phyloP scores from a whole-genome alignment of 2,329 filamentous ascomycete genomes.

The Xylaria polymorpha region DNA sequence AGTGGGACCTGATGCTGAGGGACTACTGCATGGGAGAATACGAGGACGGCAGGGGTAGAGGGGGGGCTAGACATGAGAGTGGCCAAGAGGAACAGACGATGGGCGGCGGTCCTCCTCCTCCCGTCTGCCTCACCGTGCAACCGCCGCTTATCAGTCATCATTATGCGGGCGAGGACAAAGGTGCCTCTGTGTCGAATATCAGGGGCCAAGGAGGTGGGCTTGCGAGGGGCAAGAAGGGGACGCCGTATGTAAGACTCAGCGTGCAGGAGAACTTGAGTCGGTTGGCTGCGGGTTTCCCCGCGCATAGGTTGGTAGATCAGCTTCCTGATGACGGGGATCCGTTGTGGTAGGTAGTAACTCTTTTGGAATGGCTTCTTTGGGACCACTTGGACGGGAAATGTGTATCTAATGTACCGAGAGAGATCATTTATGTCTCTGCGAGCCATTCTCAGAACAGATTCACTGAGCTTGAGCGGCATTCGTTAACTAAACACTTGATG shows the following conservation, averaged over 20 bases:
- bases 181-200: slow-evolving; percentile 42
- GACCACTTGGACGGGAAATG: too few relatives aligned
- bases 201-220: slow-evolving; percentile 44
- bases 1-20: slow-evolving; percentile 47
- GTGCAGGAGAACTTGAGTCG: slow-evolving; percentile 43
- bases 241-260: slow-evolving; percentile 46
- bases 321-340: slow-evolving; percentile 43
- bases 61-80: too few relatives aligned
- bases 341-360: slow-evolving; percentile 39
- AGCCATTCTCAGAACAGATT: not conserved
- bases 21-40: slow-evolving; percentile 44
- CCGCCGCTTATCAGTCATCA: slow-evolving; percentile 47
- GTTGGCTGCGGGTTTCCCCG: slow-evolving; percentile 29
- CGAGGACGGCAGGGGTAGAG: not conserved
- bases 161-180: slow-evolving; percentile 35
- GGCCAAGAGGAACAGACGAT: not conserved
- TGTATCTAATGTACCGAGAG: too few relatives aligned
- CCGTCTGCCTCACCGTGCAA: slow-evolving; percentile 46
- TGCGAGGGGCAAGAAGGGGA: slow-evolving; percentile 38
- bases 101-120: too few relatives aligned
- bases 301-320: slow-evolving; percentile 42
- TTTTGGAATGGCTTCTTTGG: not conserved
- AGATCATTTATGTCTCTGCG: too few relatives aligned
- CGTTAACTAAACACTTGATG: not conserved
- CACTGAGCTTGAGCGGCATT: not conserved